Evolutionary conservation across 805 yeast genomes (phyloP), one percentile per base, ranked within the genome.

Genomic region (Pichia paraexigua): DNA sequence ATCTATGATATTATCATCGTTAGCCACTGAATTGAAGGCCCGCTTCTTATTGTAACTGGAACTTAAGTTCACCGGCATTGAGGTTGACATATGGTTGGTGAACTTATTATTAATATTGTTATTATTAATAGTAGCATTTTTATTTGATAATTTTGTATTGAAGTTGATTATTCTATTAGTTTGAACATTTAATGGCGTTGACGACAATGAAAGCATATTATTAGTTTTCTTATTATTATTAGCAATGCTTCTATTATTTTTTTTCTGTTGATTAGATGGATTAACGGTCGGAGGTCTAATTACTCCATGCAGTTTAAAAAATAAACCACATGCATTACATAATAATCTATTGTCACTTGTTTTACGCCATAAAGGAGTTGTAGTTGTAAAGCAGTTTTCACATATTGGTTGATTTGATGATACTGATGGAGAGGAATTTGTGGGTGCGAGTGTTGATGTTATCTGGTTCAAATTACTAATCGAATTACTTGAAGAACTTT

Each of bases 361-460:
- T 57, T 96, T 77, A 63, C 97, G 78, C 97, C 97, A 91, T 18
- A 91, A 73, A 1, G 97, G 97, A 2, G 97, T 91, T 5, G 95
- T 89, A 41, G 90, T 83, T 1, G 97, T 91, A 60, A 83, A 78
- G 69, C 97, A 91, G 67, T 91, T 91, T 60, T 85, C 87, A 66
- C 97, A 91, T 9, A 56, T 46, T 39, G 28, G 91, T 57, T 46
- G 65, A 63, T 43, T 59, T 58, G 48, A 49, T 24, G 41, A n/a
- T 15, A 21, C 30, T 13, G 48, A 15, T 15, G 32, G 15, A 7
- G 35, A 41, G 24, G 21, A 45, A 11, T 22, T 41, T 6, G 56
- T 37, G 24, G 51, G 22, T 4, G 59, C 11, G 13, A 13, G 13
- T 7, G 35, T 13, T 12, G 35, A 30, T 30, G n/a, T 3, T 13